These are phyloP conservation scores for Prunus salicina DNA, from an alignment of 306 rosid species.

Conservation along the genomic window DNA sequence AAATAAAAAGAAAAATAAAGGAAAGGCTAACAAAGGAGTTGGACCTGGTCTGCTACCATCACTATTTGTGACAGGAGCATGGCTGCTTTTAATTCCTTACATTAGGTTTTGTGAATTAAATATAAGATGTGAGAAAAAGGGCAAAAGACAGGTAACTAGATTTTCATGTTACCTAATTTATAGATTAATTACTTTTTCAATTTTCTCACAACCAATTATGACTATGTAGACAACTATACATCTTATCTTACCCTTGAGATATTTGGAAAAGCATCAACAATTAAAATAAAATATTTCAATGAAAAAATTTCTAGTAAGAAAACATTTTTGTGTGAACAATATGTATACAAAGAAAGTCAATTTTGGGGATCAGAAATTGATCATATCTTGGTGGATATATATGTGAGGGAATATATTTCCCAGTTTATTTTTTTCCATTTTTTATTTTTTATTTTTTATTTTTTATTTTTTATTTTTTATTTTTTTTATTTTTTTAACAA, in stretches of 20 bases:
- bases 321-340: too few relatives aligned
- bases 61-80: constrained; percentile 39
- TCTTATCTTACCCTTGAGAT: background rate
- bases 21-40: constrained; percentile 16
- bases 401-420: background rate
- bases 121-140: background rate
- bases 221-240: background rate
- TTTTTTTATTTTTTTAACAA: background rate
- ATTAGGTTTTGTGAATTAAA: constrained; percentile 13
- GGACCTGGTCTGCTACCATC: constrained; percentile 25
- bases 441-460: too few relatives aligned
- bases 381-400: too few relatives aligned
- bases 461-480: too few relatives aligned
- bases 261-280: background rate
- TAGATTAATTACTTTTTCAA: background rate
- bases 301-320: background rate
- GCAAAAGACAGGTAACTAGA: background rate
- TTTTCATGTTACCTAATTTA: background rate
- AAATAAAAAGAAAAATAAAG: background rate
- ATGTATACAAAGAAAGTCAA: background rate
- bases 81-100: constrained; percentile 23
- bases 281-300: too few relatives aligned
- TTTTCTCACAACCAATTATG: background rate
- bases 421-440: background rate
- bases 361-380: too few relatives aligned